Conservation (phyloP, 192 early-diverging fungal species). For the Jimgerdemannia flammicorona region DNA sequence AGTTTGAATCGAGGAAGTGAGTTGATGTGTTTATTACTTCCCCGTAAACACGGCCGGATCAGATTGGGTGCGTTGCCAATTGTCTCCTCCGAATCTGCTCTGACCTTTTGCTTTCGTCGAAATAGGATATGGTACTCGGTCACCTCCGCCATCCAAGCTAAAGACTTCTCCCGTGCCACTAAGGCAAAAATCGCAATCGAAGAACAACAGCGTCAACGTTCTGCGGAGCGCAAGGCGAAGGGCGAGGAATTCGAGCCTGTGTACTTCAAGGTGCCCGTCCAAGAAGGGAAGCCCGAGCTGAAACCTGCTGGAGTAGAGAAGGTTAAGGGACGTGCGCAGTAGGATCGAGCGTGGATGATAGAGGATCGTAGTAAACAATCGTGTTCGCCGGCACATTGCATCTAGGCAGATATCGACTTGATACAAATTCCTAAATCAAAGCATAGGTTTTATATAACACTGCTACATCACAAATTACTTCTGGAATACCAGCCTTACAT, state of each 20-base stretch:
- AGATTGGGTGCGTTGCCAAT: background rate
- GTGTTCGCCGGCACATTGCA: too few relatives aligned
- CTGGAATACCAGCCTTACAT: too few relatives aligned
- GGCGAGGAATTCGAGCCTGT: constrained; percentile 46
- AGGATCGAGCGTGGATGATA: background rate
- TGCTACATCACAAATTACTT: too few relatives aligned
- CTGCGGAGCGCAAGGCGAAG: constrained; percentile 42
- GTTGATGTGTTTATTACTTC: background rate
- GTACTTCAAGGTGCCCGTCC: constrained; percentile 56
- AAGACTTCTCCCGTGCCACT: constrained; percentile 58
- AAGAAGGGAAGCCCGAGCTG: constrained; percentile 42
- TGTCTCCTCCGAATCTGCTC: too few relatives aligned
- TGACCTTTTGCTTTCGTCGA: too few relatives aligned
- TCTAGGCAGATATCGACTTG: too few relatives aligned
- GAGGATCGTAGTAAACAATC: too few relatives aligned
- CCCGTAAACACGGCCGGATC: background rate
- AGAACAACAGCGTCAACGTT: constrained; percentile 55
- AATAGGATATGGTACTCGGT: constrained; percentile 57
- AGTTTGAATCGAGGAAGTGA: constrained; percentile 51
- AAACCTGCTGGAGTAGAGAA: constrained; percentile 16
- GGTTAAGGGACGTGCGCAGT: background rate
- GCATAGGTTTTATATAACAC: too few relatives aligned
- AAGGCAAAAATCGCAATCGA: constrained; percentile 64
- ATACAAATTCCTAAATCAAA: too few relatives aligned
- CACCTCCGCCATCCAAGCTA: constrained; percentile 49